Conservation (phyloP, 1,139 yeast genomes). For the Diutina rugosa region DNA sequence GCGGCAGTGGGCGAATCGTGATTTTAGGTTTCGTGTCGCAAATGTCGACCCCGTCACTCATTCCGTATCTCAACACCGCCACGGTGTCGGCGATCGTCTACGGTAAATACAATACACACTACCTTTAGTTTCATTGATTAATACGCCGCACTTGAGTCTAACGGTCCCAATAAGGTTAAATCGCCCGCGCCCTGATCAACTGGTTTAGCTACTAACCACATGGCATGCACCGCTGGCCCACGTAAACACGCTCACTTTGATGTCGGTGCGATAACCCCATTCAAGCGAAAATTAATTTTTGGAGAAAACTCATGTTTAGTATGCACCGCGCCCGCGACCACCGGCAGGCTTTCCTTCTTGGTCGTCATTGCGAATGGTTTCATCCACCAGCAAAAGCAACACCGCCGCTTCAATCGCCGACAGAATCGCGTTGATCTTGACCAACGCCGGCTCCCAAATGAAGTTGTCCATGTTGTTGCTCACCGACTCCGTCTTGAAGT, state of each 20-base stretch:
- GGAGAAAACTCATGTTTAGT: conserved; percentile 1
- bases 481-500: conserved; percentile 71
- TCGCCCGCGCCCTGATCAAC: not conserved
- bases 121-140: not conserved
- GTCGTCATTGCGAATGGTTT: conserved; percentile 51
- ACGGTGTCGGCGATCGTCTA: too few relatives aligned
- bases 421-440: conserved; percentile 84
- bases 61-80: too few relatives aligned
- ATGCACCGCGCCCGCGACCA: conserved; percentile 9
- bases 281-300: not conserved
- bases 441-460: conserved; percentile 97
- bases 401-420: conserved; percentile 98
- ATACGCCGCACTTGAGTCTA: not conserved
- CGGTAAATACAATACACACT: not conserved
- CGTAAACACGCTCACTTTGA: not conserved
- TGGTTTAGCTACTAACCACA: not conserved
- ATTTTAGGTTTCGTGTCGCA: too few relatives aligned
- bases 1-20: too few relatives aligned
- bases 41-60: too few relatives aligned
- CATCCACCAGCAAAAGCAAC: conserved; percentile 84
- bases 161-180: not conserved
- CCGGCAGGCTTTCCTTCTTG: conserved; percentile 5
- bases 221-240: not conserved
- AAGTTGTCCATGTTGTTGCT: conserved; percentile 77
- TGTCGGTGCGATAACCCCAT: not conserved